Base-by-base conservation (phyloP, 2,329 filamentous ascomycete genomes). In the Cladosporium sp. region DNA sequence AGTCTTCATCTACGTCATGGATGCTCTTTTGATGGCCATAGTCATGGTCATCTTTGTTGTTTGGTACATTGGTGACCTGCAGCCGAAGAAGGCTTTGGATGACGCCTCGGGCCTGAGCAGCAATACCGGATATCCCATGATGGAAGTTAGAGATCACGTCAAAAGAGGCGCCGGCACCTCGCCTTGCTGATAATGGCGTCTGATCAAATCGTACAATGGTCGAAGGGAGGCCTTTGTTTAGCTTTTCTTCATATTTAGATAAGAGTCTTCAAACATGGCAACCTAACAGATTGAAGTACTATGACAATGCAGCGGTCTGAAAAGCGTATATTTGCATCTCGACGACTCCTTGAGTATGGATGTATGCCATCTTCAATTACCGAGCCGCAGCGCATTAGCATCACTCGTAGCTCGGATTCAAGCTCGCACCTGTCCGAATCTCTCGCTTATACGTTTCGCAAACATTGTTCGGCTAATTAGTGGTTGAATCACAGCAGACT, bases 1-100 rank as follows among this genome's bases (percentile, higher is more conserved):
- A 68, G 69, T 72, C 0, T 80, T 76, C 40, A 70, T 82, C 0
- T 83, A 82, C 60, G 63, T 82, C n/a, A 82, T 83, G 44, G 81
- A 83, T 65, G 75, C 79, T 0, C 62, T 74, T 2, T 72, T 78
- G 3, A 83, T 83, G 80, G 72, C 72, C 3, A 57, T 37, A 5
- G 66, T 70, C 12, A 69, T 73, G 70, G 59, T 65, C 1, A 40
- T 69, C 10, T 72, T 72, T 61, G 40, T 55, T 7, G 44, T 61
- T 11, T 65, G 64, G 64, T 65, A 62, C 28, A 56, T 65, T 2
- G 63, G 56, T 6, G 62, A 64, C 29, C 31, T 64, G 28, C 46
- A 64, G 35, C 60, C 60, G 12, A 62, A 57, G n/a, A 55, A 33
- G 23, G 10, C 14, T 28, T n/a, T 11, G 2, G 55, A 57, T 2